Evolutionary conservation across 163 green algal genomes (phyloP).

Genomic region (Scenedesmus sp.): DNA sequence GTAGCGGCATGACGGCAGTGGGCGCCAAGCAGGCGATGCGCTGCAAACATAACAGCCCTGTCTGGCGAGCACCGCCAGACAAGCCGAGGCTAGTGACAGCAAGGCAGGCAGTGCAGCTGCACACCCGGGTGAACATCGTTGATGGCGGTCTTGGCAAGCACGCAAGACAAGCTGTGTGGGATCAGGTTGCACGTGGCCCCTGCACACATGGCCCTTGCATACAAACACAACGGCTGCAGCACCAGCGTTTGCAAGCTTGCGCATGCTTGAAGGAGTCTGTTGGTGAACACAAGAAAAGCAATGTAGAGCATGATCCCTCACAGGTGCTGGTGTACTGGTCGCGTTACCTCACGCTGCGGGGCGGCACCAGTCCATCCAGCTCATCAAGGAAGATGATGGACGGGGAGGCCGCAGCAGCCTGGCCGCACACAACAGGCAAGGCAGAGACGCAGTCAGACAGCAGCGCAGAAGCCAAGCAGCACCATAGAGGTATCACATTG

Average conservation of each 20-base stretch:
- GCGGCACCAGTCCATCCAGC: constrained; percentile 80
- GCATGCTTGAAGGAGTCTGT: too few relatives aligned
- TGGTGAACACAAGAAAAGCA: background rate
- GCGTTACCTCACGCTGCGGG: constrained; percentile 49
- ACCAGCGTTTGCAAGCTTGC: too few relatives aligned
- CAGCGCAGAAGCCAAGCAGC: background rate
- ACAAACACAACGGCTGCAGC: too few relatives aligned
- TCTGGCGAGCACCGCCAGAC: too few relatives aligned
- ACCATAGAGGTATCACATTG: too few relatives aligned
- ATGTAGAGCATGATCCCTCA: too few relatives aligned
- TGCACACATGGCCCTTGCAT: too few relatives aligned
- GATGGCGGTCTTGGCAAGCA: too few relatives aligned
- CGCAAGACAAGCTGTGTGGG: too few relatives aligned
- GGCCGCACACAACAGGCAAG: background rate
- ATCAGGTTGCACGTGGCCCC: too few relatives aligned
- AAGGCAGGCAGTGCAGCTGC: background rate
- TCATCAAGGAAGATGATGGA: constrained; percentile 89
- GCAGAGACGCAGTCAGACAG: background rate
- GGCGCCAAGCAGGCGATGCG: background rate
- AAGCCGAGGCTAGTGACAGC: background rate
- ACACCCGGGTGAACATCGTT: too few relatives aligned
- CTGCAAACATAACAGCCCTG: too few relatives aligned
- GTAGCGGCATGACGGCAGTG: background rate
- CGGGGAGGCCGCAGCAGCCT: constrained; percentile 70
- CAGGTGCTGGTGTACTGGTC: background rate